phyloP scores from a whole-genome alignment of 495 filamentous ascomycete genomes.

The Penicillium coffeae region DNA sequence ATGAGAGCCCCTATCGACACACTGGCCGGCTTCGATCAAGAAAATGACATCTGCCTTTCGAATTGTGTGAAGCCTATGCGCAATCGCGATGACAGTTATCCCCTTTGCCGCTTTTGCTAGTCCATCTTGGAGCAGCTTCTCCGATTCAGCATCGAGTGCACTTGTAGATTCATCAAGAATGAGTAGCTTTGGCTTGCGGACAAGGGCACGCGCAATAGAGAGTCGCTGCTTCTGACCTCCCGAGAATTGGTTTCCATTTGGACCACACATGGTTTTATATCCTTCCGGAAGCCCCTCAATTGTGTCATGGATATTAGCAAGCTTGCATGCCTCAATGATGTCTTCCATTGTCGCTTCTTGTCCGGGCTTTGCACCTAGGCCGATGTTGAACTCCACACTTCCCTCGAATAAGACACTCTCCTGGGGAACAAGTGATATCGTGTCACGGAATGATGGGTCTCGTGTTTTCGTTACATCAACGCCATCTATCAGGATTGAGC shows the following conservation, averaged over 20 bases:
- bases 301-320: constrained; percentile 58
- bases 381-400: constrained; percentile 51
- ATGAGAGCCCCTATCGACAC: constrained; percentile 67
- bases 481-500: constrained; percentile 40
- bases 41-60: constrained; percentile 72
- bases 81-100: constrained; percentile 73
- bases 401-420: constrained; percentile 54
- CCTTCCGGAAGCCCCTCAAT: constrained; percentile 54
- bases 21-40: constrained; percentile 63
- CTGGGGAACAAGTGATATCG: constrained; percentile 52
- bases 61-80: constrained; percentile 76
- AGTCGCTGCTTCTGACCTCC: constrained; percentile 78
- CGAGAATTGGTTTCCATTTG: constrained; percentile 59
- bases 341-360: constrained; percentile 43
- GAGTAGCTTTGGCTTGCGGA: constrained; percentile 66
- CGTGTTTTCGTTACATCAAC: constrained; percentile 34
- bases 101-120: constrained; percentile 63
- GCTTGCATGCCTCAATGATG: constrained; percentile 52
- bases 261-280: constrained; percentile 62
- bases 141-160: constrained; percentile 69
- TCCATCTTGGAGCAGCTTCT: constrained; percentile 66
- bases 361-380: constrained; percentile 42
- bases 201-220: constrained; percentile 69
- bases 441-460: constrained; percentile 40
- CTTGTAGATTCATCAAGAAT: constrained; percentile 78